Evolutionary conservation across 257 asterid species (phyloP), one percentile per base, ranked within the genome.

Genomic region (Nicotiana knightiana): DNA sequence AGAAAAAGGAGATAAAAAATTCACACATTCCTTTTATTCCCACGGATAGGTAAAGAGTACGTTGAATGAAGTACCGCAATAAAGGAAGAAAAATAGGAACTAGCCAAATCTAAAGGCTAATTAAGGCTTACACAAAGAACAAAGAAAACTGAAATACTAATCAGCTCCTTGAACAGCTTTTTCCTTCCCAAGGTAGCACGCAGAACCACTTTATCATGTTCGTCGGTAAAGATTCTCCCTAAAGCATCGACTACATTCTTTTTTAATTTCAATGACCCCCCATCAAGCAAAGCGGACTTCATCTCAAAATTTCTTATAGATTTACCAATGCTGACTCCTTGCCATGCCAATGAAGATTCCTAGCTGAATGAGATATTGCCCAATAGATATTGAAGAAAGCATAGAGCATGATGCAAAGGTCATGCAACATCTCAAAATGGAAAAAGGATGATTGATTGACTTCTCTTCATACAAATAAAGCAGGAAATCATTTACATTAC

Each of bases 101-200:
- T 71, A 13, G 62, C 28, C 79, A 46, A 71, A 71, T 71, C 26
- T 24, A 46, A 71, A 13, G 39, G 55, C 35, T 21, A 43, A 11
- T 43, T 2, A 39, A 39, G 35, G 58, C 58, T 70, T 10, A 70
- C 77, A 1, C 13, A 43, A 70, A 39, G 35, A n/a, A 70, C 77
- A 70, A 46, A 71, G 79, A 71, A 24, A 24, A 48, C 12, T 71
- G 39, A 71, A 71, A 71, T 24, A 59, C 61, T 46, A n/a, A 24
- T 71, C 39, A 71, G 55, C 21, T 71, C 61, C 39, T 71, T 46
- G 79, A 71, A 71, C 79, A 71, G 4, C 37, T 71, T 48, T 71
- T 53, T 73, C 79, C 62, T 51, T 21, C 43, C 39, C 63, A 73
- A 46, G 63, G 63, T 48, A 73, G 26, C 62, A 73, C 26, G 39